A percentile compares a stretch with the other conserved stretches of the same genome.
Evolutionary conservation across 805 yeast species (phyloP).

Genomic region (Lipomyces sp.): DNA sequence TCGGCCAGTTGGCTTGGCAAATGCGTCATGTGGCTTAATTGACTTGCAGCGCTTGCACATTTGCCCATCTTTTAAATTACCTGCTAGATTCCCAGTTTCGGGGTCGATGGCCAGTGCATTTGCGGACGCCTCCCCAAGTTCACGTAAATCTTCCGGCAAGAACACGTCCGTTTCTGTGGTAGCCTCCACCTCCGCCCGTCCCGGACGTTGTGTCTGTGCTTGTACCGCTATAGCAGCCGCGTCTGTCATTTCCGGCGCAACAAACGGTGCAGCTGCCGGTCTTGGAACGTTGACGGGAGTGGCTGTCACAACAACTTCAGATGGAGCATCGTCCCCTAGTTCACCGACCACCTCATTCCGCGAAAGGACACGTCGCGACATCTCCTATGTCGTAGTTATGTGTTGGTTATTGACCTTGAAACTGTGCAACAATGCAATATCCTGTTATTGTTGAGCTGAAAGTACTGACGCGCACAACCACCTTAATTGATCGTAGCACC

Average conservation of each 20-base stretch:
- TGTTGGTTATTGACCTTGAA: background rate
- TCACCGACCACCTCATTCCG: background rate
- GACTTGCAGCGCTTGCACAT: slow-evolving; percentile 30
- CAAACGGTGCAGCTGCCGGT: background rate
- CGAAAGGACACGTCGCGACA: background rate
- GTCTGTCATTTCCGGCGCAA: background rate
- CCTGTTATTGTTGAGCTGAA: background rate
- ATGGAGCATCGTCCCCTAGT: background rate
- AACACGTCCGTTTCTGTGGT: background rate
- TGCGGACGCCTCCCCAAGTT: background rate
- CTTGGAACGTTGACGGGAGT: background rate
- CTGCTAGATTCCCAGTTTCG: background rate
- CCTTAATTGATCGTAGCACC: background rate
- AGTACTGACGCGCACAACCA: background rate
- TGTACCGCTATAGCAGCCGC: background rate
- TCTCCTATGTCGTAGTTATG: background rate
- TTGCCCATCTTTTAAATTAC: background rate
- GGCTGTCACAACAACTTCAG: background rate
- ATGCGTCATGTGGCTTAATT: slow-evolving; percentile 16
- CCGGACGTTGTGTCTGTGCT: background rate
- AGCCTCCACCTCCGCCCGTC: background rate
- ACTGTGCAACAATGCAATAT: background rate
- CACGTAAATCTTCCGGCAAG: background rate
- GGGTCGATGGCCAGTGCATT: background rate
- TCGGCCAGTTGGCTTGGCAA: slow-evolving; percentile 30